Conservation (phyloP, 805 yeast species). For the Wickerhamiella qilinensis region DNA sequence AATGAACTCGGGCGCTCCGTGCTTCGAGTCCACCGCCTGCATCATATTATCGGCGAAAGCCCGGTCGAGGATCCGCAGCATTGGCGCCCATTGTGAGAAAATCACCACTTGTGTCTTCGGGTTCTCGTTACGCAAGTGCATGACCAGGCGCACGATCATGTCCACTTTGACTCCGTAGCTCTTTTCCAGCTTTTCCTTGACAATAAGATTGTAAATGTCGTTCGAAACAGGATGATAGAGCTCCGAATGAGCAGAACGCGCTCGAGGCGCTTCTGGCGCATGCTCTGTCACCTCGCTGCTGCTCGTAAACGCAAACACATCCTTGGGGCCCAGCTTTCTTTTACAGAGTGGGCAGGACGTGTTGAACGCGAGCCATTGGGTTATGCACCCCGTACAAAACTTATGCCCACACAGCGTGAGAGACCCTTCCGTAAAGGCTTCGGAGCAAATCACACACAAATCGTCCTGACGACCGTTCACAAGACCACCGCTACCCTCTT, state of each 20-base stretch:
- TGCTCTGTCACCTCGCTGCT: not conserved
- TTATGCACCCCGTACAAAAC: constrained; percentile 69
- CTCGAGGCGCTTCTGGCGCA: not conserved
- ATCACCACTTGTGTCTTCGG: constrained; percentile 62
- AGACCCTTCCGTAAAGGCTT: constrained; percentile 55
- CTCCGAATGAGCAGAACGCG: constrained; percentile 5
- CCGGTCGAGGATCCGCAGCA: constrained; percentile 46
- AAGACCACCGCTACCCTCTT: not conserved
- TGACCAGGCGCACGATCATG: constrained; percentile 55
- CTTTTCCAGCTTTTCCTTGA: constrained; percentile 24
- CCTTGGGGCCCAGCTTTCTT: constrained; percentile 28
- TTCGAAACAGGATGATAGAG: constrained; percentile 17
- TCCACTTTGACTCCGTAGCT: constrained; percentile 80
- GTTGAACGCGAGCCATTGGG: constrained; percentile 48
- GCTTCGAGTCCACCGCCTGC: constrained; percentile 34
- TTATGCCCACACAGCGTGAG: constrained; percentile 85
- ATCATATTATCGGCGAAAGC: constrained; percentile 50
- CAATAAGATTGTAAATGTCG: constrained; percentile 23
- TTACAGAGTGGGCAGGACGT: constrained; percentile 74
- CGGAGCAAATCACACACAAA: constrained; percentile 63
- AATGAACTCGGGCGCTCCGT: constrained; percentile 41
- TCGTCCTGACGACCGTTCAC: not conserved
- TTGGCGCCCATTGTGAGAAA: constrained; percentile 79
- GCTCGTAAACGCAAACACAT: constrained; percentile 30
- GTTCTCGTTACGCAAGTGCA: constrained; percentile 43